phyloP scores from a whole-genome alignment of 805 yeast species.

The Suhomyces kilbournensis region DNA sequence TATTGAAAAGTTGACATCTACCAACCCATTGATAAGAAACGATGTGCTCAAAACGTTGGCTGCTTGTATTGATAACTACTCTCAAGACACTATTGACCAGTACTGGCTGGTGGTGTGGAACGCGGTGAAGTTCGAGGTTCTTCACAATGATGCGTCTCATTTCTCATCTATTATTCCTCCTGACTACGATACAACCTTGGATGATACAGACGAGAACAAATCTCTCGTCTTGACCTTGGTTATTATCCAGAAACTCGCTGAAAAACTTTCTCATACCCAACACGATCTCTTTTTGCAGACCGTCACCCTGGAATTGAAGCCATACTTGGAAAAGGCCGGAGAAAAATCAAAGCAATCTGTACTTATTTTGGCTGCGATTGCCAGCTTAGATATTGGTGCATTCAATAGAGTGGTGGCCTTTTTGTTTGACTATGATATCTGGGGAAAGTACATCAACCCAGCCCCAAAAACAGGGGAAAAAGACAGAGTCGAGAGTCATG shows the following conservation, averaged over 20 bases:
- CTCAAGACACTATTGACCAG: conserved; percentile 45
- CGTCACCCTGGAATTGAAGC: conserved; percentile 46
- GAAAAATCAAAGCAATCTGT: conserved; percentile 64
- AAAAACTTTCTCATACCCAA: conserved; percentile 24
- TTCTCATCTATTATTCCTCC: conserved; percentile 32
- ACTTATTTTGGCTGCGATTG: conserved; percentile 53
- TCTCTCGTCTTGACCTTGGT: conserved; percentile 35
- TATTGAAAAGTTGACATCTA: conserved; percentile 74
- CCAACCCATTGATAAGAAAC: conserved; percentile 66
- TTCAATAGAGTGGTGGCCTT: conserved; percentile 47
- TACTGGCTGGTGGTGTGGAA: conserved; percentile 82
- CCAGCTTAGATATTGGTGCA: conserved; percentile 43
- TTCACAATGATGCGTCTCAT: conserved; percentile 60
- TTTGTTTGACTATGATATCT: conserved; percentile 33
- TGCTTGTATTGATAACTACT: conserved; percentile 53
- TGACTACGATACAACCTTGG: conserved; percentile 18
- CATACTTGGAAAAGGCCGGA: conserved; percentile 47
- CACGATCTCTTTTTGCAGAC: conserved; percentile 40
- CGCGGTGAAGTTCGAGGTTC: conserved; percentile 82
- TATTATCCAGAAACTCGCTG: conserved; percentile 40
- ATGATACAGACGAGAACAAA: conserved; percentile 36
- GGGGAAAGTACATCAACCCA: conserved; percentile 37
- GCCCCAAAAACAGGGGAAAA: conserved; percentile 6
- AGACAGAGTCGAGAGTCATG: conserved; percentile 13
- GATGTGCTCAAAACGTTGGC: conserved; percentile 69